Base-by-base conservation (phyloP, 768 basidiomycete species). In the Suillus subalutaceus region DNA sequence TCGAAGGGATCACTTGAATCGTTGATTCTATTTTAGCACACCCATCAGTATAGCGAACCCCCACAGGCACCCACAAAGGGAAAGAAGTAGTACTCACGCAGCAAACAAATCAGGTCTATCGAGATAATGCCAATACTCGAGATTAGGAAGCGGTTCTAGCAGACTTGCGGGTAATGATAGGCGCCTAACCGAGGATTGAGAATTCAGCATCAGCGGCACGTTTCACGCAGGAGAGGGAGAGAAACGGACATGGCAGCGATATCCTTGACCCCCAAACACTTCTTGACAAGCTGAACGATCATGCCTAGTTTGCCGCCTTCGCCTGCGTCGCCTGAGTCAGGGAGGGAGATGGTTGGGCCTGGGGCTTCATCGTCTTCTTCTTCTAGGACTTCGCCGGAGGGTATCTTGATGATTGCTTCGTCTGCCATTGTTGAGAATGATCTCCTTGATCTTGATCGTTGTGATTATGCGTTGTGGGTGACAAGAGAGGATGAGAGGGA, bases 61-160 rank as follows among this genome's bases (percentile, higher is more conserved):
- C 40, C 58, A 59, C 26, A 59, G 23, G 9, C 50, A 35, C 30
- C 50, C 26, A 61, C 4, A 26, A 71, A 15, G 32, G 38, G 40
- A 38, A 52, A 52, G 23, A 26, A 26, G 8, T 9, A 38, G 13
- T 26, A 87, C 90, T 81, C 75, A 97, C 96, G 94, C 89, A 72
- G 90, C 91, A 73, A 98, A 95, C 55, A 94, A 80, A 78, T 97
- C 96, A 8, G 96, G 93, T 70, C 94, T 84, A 78, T 97, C 95
- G 57, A 94, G 83, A 71, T 95, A 96, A 70, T 94, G 90, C 93
- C 93, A 97, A 80, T 96, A 98, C 79, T 98, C 96, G 61, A 98
- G 85, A 79, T 98, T 98, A 6, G 96, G 96, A 70, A 96, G 85
- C 4, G 96, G 96, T 75, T 97, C 96, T 52, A 98, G 85, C 58